These are phyloP conservation scores for Theobroma cacao DNA, from an alignment of 345 rosid genomes.

Conservation along the genomic window DNA sequence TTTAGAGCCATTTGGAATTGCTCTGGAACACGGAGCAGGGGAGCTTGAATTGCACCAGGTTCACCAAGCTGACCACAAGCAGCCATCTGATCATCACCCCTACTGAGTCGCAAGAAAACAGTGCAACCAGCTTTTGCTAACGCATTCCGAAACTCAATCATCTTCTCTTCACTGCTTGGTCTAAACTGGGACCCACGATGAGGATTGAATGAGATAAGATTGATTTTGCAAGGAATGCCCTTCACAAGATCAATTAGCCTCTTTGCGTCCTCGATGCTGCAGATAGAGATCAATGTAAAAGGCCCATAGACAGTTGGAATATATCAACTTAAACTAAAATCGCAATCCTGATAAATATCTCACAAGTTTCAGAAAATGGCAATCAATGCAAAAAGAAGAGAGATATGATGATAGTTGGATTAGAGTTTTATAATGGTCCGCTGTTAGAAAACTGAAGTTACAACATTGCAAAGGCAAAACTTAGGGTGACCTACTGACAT, in stretches of 20 bases:
- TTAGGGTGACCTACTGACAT: not conserved
- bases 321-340: not conserved
- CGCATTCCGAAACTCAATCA: conserved; percentile 72
- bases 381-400: not conserved
- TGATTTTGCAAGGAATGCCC: conserved; percentile 96
- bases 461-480: not conserved
- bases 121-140: conserved; percentile 66
- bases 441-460: not conserved
- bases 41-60: conserved; percentile 61
- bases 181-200: conserved; percentile 74
- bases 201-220: conserved; percentile 87
- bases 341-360: not conserved
- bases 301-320: not conserved
- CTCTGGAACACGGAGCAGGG: conserved; percentile 72
- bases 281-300: conserved; percentile 11
- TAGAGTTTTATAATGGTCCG: not conserved
- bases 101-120: conserved; percentile 65
- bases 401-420: not conserved
- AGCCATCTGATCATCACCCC: conserved; percentile 98
- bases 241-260: conserved; percentile 75
- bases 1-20: conserved; percentile 60
- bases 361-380: not conserved
- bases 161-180: conserved; percentile 69
- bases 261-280: conserved; percentile 85
- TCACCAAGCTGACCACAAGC: conserved; percentile 98